Evolutionary conservation across 306 rosid genomes (phyloP).

Genomic region (Vigna mungo): DNA sequence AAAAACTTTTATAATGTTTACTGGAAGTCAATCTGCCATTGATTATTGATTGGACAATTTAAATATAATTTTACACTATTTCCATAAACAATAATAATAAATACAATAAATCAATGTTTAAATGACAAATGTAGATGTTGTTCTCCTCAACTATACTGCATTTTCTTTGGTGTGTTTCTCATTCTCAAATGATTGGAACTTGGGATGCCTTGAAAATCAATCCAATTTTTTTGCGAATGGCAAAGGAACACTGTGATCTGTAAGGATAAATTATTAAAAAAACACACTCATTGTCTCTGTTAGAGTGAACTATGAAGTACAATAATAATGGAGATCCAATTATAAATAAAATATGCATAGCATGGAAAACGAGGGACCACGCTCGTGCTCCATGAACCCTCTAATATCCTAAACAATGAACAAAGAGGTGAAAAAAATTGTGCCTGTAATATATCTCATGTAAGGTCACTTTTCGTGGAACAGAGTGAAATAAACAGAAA

Average conservation of each 20-base stretch:
- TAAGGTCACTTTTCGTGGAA: too few species aligned
- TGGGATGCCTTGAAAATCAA: not conserved
- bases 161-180: not conserved
- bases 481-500: too few species aligned
- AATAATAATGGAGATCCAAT: not conserved
- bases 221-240: not conserved
- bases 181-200: conserved; percentile 34
- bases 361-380: conserved; percentile 43
- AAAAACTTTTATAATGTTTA: not conserved
- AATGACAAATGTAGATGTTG: not conserved
- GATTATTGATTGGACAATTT: not conserved
- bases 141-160: not conserved
- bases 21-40: not conserved
- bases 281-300: not conserved
- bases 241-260: not conserved
- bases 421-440: not conserved
- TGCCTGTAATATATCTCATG: too few species aligned
- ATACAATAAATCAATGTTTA: not conserved
- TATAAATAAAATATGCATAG: not conserved
- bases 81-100: not conserved
- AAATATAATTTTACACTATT: not conserved
- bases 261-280: not conserved
- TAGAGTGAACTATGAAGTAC: not conserved
- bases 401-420: not conserved
- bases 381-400: not conserved